These are phyloP conservation scores for Steccherinum ochraceum DNA, from an alignment of 768 basidiomycete genomes.

Conservation along the genomic window DNA sequence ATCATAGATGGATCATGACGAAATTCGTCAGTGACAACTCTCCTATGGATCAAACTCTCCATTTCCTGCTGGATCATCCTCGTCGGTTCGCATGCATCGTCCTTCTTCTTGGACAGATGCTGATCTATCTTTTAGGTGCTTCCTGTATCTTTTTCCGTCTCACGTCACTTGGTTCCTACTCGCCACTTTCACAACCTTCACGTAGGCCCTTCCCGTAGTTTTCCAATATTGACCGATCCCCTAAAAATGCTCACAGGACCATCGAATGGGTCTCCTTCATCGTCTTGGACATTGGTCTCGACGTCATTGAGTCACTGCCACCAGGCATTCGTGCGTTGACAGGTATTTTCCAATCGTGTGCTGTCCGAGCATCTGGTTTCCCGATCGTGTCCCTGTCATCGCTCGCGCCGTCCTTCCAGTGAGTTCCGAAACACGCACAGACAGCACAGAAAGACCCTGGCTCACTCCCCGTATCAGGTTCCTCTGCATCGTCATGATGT, in stretches of 20 bases:
- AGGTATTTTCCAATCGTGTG: constrained; percentile 50
- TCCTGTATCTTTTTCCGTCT: constrained; percentile 66
- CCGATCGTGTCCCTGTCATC: constrained; percentile 38
- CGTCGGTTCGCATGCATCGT: constrained; percentile 36
- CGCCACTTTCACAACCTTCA: constrained; percentile 47
- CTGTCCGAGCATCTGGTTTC: constrained; percentile 48
- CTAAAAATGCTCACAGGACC: no score
- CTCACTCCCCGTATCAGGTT: no score
- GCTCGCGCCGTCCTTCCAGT: constrained; percentile 69
- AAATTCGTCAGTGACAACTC: constrained; percentile 42
- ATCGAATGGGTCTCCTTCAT: constrained; percentile 71
- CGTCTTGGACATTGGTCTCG: constrained; percentile 35
- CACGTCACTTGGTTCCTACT: constrained; percentile 74
- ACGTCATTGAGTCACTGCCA: constrained; percentile 17
- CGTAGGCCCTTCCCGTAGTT: constrained; percentile 38
- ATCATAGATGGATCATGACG: constrained; percentile 52
- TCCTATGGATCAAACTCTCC: constrained; percentile 44
- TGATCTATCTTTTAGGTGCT: constrained; percentile 36
- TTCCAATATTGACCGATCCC: no score
- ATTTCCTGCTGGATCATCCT: constrained; percentile 76
- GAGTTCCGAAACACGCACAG: constrained; percentile 10
- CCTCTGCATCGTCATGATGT: constrained; percentile 77
- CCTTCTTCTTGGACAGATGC: neutral
- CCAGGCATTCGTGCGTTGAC: constrained; percentile 33
- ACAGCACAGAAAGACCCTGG: neutral